phyloP scores from a whole-genome alignment of 306 rosid species.

The Carpinus viminea region DNA sequence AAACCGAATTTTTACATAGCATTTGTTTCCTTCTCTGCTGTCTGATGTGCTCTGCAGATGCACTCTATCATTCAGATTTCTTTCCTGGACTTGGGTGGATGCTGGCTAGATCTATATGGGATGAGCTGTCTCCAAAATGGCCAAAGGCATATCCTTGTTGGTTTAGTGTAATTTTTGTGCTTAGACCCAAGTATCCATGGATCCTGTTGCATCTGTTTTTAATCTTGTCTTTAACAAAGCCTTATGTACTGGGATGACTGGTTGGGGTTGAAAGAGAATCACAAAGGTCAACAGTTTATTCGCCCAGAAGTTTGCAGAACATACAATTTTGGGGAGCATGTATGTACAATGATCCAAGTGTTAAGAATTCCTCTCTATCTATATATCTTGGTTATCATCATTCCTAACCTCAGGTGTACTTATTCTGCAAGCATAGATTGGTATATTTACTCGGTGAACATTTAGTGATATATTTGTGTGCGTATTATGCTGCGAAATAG shows the following conservation, averaged over 20 bases:
- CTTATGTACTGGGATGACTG: conserved; percentile 98
- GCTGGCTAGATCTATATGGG: conserved; percentile 83
- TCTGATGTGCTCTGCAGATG: conserved; percentile 58
- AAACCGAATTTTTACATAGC: background rate
- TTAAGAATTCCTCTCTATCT: conserved; percentile 10
- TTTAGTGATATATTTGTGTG: background rate
- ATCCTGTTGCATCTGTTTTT: conserved; percentile 23
- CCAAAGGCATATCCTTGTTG: conserved; percentile 97
- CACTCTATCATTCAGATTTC: conserved; percentile 90
- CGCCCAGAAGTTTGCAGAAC: conserved; percentile 99
- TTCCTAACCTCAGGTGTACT: background rate
- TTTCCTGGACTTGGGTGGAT: conserved; percentile 99
- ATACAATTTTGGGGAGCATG: conserved; percentile 93
- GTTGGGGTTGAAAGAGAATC: conserved; percentile 87
- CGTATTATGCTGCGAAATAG: background rate
- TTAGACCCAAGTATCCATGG: conserved; percentile 18
- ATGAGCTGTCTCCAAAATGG: conserved; percentile 99
- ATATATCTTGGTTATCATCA: background rate
- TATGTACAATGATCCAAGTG: conserved; percentile 42
- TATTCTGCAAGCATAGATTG: background rate
- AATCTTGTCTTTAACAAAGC: conserved; percentile 72
- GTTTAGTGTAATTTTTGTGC: conserved; percentile 29
- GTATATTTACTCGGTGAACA: conserved; percentile 3
- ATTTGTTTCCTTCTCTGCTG: conserved; percentile 7
- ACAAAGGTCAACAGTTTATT: conserved; percentile 83